These are phyloP conservation scores for Actinomortierella wolfii DNA, from an alignment of 371 early-diverging fungal genomes.

Conservation along the genomic window DNA sequence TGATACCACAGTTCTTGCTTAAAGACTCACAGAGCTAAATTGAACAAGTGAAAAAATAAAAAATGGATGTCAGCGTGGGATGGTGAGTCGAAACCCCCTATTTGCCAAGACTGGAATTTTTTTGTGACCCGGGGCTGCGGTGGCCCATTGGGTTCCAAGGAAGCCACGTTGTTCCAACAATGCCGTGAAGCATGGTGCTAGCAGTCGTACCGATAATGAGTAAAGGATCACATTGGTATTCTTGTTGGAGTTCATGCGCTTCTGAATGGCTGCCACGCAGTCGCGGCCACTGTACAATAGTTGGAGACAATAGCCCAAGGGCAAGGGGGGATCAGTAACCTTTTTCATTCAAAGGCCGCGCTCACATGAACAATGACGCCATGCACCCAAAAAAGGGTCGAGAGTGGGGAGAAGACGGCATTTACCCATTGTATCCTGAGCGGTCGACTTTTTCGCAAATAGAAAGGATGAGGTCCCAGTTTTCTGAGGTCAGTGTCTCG, in stretches of 20 bases:
- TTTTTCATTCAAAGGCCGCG: background rate
- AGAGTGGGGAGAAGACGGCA: background rate
- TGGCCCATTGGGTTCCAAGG: background rate
- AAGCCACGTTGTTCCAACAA: background rate
- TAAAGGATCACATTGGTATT: constrained; percentile 89
- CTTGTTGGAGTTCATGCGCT: constrained; percentile 69
- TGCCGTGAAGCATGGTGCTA: background rate
- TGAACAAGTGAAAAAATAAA: background rate
- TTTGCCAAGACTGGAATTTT: too few relatives aligned
- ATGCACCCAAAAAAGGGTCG: background rate
- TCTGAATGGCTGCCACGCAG: constrained; percentile 74
- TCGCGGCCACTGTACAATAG: constrained; percentile 60
- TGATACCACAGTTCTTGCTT: constrained; percentile 88
- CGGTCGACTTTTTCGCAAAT: constrained; percentile 86
- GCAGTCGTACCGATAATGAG: constrained; percentile 65
- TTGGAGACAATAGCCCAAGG: background rate
- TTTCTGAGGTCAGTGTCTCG: constrained; percentile 90
- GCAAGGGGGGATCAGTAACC: background rate
- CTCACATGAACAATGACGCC: background rate
- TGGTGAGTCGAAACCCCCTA: background rate
- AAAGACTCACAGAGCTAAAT: constrained; percentile 78
- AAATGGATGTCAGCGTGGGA: background rate
- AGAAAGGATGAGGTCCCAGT: constrained; percentile 89
- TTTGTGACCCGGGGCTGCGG: too few relatives aligned
- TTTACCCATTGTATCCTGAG: constrained; percentile 35